phyloP scores from a whole-genome alignment of 1,139 yeast species.

The Protomyces pachydermus region DNA sequence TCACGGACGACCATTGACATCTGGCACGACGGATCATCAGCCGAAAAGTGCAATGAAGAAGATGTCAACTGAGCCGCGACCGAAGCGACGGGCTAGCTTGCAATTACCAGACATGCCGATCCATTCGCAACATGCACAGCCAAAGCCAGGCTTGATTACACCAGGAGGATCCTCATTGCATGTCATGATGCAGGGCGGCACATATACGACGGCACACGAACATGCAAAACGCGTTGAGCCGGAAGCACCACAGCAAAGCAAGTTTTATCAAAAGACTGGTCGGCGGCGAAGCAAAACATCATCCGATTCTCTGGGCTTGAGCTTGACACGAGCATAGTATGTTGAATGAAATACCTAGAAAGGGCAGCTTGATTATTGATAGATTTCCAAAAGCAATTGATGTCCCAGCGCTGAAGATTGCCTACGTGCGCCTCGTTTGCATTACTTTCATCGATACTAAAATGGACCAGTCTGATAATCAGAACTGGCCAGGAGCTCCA shows the following conservation, averaged over 20 bases:
- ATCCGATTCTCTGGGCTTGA: not conserved
- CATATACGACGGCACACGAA: not conserved
- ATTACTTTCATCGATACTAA: too few relatives aligned
- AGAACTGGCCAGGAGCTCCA: too few relatives aligned
- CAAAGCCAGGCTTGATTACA: not conserved
- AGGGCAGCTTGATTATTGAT: too few relatives aligned
- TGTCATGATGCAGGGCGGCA: not conserved
- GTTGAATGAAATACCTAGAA: too few relatives aligned
- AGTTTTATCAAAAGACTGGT: not conserved
- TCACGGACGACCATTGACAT: not conserved
- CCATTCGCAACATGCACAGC: not conserved
- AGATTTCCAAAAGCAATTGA: too few relatives aligned
- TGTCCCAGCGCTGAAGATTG: too few relatives aligned
- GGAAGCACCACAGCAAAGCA: not conserved
- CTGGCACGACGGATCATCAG: not conserved
- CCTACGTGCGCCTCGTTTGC: too few relatives aligned
- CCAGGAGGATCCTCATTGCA: not conserved
- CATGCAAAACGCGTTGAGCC: not conserved
- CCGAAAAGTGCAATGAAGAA: not conserved
- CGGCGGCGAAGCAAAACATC: not conserved
- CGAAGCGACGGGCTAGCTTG: not conserved
- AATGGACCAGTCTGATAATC: too few relatives aligned
- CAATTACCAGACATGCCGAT: not conserved
- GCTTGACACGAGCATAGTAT: not conserved
- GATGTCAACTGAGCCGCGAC: not conserved